phyloP scores from a whole-genome alignment of 352 stramenopile genomes.

The Paralagenidium karlingii region DNA sequence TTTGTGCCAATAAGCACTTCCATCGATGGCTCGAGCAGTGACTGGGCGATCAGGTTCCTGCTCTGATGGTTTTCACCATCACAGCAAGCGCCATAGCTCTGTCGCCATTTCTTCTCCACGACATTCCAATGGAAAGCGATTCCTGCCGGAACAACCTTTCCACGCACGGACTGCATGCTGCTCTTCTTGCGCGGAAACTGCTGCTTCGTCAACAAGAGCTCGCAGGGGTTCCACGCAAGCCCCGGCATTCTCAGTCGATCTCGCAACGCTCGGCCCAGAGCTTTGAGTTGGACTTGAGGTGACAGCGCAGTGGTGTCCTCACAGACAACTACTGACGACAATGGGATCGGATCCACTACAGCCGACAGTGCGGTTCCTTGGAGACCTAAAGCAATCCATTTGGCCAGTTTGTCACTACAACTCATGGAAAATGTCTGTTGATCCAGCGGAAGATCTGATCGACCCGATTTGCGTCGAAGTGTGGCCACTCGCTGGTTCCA shows the following conservation, averaged over 20 bases:
- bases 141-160: conserved; percentile 13
- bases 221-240: neutral
- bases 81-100: too few relatives aligned
- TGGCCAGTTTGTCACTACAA: conserved; percentile 89
- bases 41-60: conserved; percentile 8
- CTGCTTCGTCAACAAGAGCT: neutral
- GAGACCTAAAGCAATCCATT: conserved; percentile 74
- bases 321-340: conserved; percentile 34
- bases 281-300: conserved; percentile 17
- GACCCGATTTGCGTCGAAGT: conserved; percentile 83
- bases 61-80: neutral
- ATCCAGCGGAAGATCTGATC: conserved; percentile 79
- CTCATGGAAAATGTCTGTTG: conserved; percentile 88
- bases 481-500: conserved; percentile 62
- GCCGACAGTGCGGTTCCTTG: conserved; percentile 63
- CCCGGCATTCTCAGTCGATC: conserved; percentile 12
- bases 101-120: conserved; percentile 23
- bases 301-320: conserved; percentile 23
- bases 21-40: conserved; percentile 25
- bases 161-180: too few relatives aligned
- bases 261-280: conserved; percentile 31
- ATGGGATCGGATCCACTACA: conserved; percentile 43
- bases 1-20: conserved; percentile 46
- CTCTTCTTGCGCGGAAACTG: conserved; percentile 2
- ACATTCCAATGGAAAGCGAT: conserved; percentile 49